Percentiles rank a stretch among this genome's conserved stretches.
Evolutionary conservation across 148 eudicot species (phyloP).

Genomic region (Nepenthes mirabilis): DNA sequence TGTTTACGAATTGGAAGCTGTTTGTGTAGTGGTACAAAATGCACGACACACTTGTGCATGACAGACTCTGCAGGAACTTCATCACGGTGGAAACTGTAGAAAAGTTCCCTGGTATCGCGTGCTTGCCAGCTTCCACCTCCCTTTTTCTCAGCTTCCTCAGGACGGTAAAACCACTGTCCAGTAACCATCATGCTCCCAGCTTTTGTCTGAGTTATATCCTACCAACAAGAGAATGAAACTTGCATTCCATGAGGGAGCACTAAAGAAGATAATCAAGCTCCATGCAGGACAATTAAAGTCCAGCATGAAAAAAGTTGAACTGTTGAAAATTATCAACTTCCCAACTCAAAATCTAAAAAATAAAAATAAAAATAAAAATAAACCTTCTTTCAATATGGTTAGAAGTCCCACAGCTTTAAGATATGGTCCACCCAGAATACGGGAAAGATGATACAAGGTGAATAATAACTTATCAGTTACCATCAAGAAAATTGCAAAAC

Average conservation of each 20-base stretch:
- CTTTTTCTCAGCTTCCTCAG: conserved; percentile 85
- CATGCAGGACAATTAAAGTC: not conserved
- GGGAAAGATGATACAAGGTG: no score
- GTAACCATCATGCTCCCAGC: conserved; percentile 61
- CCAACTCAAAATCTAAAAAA: no score
- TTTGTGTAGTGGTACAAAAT: conserved; percentile 77
- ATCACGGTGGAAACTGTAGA: conserved; percentile 93
- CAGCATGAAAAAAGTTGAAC: not conserved
- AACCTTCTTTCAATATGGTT: no score
- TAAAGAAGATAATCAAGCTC: not conserved
- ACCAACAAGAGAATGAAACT: conserved; percentile 6
- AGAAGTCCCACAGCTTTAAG: no score
- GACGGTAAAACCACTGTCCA: conserved; percentile 98
- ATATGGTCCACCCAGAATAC: no score
- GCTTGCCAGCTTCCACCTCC: conserved; percentile 88
- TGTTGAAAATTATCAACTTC: no score
- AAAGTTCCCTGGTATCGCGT: conserved; percentile 76
- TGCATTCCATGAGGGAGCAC: not conserved
- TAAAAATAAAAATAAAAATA: no score
- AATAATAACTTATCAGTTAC: no score
- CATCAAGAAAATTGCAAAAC: no score
- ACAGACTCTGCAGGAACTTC: conserved; percentile 96
- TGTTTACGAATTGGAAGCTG: conserved; percentile 74
- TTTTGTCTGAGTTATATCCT: conserved; percentile 63
- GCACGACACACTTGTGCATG: conserved; percentile 94